A percentile compares a stretch with the other conserved stretches of the same genome.
These are phyloP conservation scores for Lactarius evosmus DNA, from an alignment of 768 basidiomycete species.

Conservation along the genomic window DNA sequence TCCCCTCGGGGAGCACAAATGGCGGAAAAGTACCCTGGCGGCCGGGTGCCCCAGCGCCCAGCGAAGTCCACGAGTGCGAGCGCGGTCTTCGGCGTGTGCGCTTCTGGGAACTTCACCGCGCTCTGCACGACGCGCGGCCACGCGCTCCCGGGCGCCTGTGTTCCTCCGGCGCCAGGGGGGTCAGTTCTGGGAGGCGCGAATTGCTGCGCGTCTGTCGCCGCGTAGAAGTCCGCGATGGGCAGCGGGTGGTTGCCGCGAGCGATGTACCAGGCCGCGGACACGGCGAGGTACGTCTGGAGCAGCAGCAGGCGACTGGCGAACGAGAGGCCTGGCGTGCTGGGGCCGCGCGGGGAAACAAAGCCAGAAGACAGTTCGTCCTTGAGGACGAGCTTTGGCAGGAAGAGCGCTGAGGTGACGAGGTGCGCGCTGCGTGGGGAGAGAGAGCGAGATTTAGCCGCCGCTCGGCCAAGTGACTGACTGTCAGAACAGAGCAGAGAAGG, in stretches of 20 bases:
- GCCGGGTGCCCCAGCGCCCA: constrained; percentile 43
- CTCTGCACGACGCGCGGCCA: constrained; percentile 57
- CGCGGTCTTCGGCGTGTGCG: constrained; percentile 50
- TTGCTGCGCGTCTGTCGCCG: constrained; percentile 24
- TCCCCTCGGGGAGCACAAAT: constrained; percentile 3
- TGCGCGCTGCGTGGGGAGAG: constrained; percentile 52
- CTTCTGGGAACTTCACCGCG: constrained; percentile 53
- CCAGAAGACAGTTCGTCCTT: constrained; percentile 21
- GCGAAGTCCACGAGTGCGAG: constrained; percentile 50
- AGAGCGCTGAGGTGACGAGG: constrained; percentile 59
- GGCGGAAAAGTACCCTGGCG: constrained; percentile 34
- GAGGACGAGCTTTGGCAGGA: constrained; percentile 50
- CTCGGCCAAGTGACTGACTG: neutral
- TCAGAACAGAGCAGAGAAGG: constrained; percentile 13
- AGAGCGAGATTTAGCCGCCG: neutral
- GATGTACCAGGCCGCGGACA: constrained; percentile 51
- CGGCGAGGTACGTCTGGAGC: constrained; percentile 53
- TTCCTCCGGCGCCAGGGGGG: too few species aligned
- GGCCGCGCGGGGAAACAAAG: neutral
- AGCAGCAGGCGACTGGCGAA: constrained; percentile 47
- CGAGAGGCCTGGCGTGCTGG: constrained; percentile 28
- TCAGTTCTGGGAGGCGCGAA: neutral
- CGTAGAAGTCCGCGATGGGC: constrained; percentile 50
- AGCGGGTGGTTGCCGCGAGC: constrained; percentile 52
- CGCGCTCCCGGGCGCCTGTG: constrained; percentile 28